These are phyloP conservation scores for Saccharomycopsis amapae DNA, from an alignment of 805 yeast species.

Conservation along the genomic window DNA sequence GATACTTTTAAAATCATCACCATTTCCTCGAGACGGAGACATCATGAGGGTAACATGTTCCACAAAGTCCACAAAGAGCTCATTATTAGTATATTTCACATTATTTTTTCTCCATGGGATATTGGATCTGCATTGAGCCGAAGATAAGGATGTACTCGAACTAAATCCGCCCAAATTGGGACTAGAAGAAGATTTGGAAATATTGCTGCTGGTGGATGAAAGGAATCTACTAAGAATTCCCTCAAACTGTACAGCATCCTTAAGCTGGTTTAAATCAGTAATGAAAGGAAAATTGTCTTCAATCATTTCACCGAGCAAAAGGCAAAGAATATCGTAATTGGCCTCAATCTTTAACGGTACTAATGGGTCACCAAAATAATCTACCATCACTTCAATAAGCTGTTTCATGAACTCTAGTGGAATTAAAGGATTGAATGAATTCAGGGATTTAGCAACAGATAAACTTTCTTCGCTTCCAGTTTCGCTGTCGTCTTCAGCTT, in stretches of 20 bases:
- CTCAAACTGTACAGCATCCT: slow-evolving; percentile 62
- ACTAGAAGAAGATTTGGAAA: slow-evolving; percentile 1
- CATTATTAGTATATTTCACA: slow-evolving; percentile 72
- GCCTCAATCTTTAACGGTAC: slow-evolving; percentile 53
- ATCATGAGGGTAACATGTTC: slow-evolving; percentile 46
- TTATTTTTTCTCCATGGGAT: slow-evolving; percentile 76
- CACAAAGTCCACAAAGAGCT: slow-evolving; percentile 73
- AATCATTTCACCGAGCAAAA: slow-evolving; percentile 68
- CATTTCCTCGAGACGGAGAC: slow-evolving; percentile 13
- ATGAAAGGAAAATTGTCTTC: slow-evolving; percentile 70
- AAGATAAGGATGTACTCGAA: slow-evolving; percentile 7
- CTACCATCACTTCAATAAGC: slow-evolving; percentile 44
- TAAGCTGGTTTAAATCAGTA: slow-evolving; percentile 63
- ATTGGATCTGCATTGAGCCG: slow-evolving; percentile 22
- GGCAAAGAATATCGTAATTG: slow-evolving; percentile 62
- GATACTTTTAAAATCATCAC: background rate
- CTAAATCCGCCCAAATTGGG: slow-evolving; percentile 1
- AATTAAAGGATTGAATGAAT: slow-evolving; percentile 39
- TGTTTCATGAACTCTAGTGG: slow-evolving; percentile 47
- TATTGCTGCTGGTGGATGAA: slow-evolving; percentile 28
- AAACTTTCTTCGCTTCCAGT: slow-evolving; percentile 2
- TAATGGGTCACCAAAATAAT: slow-evolving; percentile 53
- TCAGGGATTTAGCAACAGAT: slow-evolving; percentile 9
- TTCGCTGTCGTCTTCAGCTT: slow-evolving; percentile 13
- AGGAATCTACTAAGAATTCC: slow-evolving; percentile 48